These are phyloP conservation scores for Cylindrodendrum hubeiense DNA, from an alignment of 2,329 filamentous ascomycete genomes.

Conservation along the genomic window DNA sequence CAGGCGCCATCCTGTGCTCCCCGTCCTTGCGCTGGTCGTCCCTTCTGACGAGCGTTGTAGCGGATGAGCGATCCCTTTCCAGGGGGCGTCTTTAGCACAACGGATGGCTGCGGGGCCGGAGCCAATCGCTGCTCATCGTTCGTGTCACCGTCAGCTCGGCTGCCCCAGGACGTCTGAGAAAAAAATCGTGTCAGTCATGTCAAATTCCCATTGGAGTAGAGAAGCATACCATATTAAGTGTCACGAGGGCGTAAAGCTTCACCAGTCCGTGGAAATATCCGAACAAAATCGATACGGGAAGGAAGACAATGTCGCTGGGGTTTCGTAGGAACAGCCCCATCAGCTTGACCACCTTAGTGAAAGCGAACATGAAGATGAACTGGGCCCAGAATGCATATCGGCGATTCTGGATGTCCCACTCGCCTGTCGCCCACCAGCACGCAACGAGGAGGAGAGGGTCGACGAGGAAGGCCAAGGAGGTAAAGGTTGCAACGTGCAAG, in stretches of 20 bases:
- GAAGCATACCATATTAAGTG: slow-evolving; percentile 81
- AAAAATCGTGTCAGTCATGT: slow-evolving; percentile 26
- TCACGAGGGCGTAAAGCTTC: slow-evolving; percentile 89
- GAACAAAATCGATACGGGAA: slow-evolving; percentile 89
- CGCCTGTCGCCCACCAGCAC: slow-evolving; percentile 75
- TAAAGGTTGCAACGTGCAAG: slow-evolving; percentile 91
- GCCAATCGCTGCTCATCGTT: slow-evolving; percentile 81
- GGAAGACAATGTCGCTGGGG: slow-evolving; percentile 81
- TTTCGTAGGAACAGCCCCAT: slow-evolving; percentile 88
- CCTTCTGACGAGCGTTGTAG: slow-evolving; percentile 59
- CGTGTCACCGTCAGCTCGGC: slow-evolving; percentile 89
- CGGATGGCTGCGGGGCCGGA: slow-evolving; percentile 56
- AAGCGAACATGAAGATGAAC: slow-evolving; percentile 79
- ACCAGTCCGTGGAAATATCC: slow-evolving; percentile 94
- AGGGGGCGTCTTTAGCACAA: slow-evolving; percentile 58
- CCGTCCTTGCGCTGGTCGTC: slow-evolving; percentile 46
- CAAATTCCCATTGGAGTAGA: not conserved
- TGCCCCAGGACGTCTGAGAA: slow-evolving; percentile 91
- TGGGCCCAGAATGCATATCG: slow-evolving; percentile 71
- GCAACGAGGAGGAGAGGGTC: slow-evolving; percentile 80
- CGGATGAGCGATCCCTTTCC: slow-evolving; percentile 59
- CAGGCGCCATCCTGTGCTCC: slow-evolving; percentile 38
- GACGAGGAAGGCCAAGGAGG: slow-evolving; percentile 84
- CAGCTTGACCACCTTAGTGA: slow-evolving; percentile 93
- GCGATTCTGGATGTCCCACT: slow-evolving; percentile 67